Evolutionary conservation across 1,139 yeast genomes (phyloP).

Genomic region (Hemisphaericaspora lyxosophila): DNA sequence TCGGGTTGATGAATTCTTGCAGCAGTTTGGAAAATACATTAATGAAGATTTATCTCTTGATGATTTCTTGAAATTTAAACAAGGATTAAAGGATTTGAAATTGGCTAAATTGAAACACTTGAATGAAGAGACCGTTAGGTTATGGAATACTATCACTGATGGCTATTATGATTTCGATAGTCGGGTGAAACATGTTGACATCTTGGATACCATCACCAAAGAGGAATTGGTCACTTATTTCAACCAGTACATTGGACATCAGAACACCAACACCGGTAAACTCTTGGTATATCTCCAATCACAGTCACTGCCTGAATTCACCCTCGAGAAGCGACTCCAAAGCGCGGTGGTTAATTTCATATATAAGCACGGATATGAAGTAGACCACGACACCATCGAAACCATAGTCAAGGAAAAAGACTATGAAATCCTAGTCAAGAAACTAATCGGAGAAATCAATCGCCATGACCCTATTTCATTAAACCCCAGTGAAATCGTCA

Average conservation of each 20-base stretch:
- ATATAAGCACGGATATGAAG: slow-evolving; percentile 22
- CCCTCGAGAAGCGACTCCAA: slow-evolving; percentile 25
- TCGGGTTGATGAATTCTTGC: slow-evolving; percentile 70
- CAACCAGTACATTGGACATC: slow-evolving; percentile 41
- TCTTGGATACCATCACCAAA: slow-evolving; percentile 54
- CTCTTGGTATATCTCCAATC: slow-evolving; percentile 71
- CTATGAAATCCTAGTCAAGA: slow-evolving; percentile 16
- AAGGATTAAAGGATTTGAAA: slow-evolving; percentile 65
- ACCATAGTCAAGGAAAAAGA: slow-evolving; percentile 21
- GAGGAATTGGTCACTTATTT: slow-evolving; percentile 59
- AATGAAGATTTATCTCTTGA: slow-evolving; percentile 48
- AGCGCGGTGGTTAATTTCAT: slow-evolving; percentile 29
- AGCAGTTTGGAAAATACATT: slow-evolving; percentile 35
- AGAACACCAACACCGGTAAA: slow-evolving; percentile 41
- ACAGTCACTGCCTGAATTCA: slow-evolving; percentile 37
- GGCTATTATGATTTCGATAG: slow-evolving; percentile 78
- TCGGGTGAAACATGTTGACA: slow-evolving; percentile 55
- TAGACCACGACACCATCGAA: slow-evolving; percentile 30
- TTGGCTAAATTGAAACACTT: slow-evolving; percentile 73
- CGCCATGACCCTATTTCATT: slow-evolving; percentile 1
- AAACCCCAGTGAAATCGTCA: slow-evolving; percentile 13
- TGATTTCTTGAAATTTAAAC: slow-evolving; percentile 67
- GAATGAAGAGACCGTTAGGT: slow-evolving; percentile 68
- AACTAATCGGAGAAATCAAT: slow-evolving; percentile 10
- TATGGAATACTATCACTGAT: slow-evolving; percentile 64